Conservation (phyloP, 257 asterid species). For the Solanum dulcamara region DNA sequence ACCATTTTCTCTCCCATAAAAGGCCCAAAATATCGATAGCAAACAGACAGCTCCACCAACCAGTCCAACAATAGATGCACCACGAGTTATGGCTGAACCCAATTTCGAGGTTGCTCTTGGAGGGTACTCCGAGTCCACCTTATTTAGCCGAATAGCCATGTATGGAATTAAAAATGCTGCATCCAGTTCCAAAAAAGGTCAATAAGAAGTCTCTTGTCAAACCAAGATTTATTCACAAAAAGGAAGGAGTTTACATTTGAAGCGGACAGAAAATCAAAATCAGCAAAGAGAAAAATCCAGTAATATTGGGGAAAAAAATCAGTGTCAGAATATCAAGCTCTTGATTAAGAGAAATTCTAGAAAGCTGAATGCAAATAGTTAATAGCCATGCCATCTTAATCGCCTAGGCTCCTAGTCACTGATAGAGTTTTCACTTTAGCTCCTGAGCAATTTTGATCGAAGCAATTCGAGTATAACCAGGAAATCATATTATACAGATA, state of each 20-base stretch:
- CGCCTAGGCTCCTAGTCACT: not conserved
- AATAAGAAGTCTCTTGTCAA: not conserved
- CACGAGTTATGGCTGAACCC: conserved; percentile 52
- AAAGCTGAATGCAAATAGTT: not conserved
- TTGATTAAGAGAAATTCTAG: not conserved
- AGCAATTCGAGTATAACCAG: not conserved
- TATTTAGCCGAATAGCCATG: conserved; percentile 81
- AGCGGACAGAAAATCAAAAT: not conserved
- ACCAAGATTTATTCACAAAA: not conserved
- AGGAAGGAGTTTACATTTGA: not conserved
- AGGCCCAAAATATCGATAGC: conserved; percentile 56
- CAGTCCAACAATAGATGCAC: conserved; percentile 63
- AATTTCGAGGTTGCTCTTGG: conserved; percentile 43
- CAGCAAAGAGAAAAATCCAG: not conserved
- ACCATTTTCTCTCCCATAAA: conserved; percentile 69
- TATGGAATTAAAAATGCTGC: conserved; percentile 91
- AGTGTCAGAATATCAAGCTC: not conserved
- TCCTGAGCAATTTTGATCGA: not conserved
- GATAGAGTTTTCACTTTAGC: not conserved
- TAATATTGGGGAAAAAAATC: not conserved
- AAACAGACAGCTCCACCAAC: conserved; percentile 50
- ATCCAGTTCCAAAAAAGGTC: not conserved
- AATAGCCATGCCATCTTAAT: not conserved
- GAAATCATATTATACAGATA: not conserved
- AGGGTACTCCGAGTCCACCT: conserved; percentile 14